These are phyloP conservation scores for Withania somnifera DNA, from an alignment of 305 asterid species.

Conservation along the genomic window DNA sequence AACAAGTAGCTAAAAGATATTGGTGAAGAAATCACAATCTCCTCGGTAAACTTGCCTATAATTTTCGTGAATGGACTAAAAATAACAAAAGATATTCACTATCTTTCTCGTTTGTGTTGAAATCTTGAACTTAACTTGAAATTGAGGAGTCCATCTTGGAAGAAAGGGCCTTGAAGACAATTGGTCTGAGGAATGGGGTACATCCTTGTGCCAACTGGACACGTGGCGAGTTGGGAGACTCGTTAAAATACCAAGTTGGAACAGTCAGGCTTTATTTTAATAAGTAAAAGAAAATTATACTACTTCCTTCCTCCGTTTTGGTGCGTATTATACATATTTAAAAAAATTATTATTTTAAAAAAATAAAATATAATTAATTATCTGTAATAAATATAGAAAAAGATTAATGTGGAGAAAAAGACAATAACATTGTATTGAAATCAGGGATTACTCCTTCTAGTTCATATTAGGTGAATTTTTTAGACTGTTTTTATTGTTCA, in stretches of 20 bases:
- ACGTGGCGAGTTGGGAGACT: constrained; percentile 31
- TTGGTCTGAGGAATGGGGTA: constrained; percentile 54
- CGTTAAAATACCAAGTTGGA: constrained; percentile 4
- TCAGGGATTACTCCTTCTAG: no score
- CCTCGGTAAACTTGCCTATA: background rate
- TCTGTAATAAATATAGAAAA: no score
- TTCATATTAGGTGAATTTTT: no score
- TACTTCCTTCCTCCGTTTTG: no score
- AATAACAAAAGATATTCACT: background rate
- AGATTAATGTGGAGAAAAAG: no score
- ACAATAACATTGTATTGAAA: no score
- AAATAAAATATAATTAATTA: no score
- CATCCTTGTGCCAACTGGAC: constrained; percentile 30
- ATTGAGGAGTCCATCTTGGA: constrained; percentile 18
- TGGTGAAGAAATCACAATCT: background rate
- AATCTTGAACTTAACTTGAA: background rate
- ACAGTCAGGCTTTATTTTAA: background rate
- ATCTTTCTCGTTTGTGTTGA: constrained; percentile 4
- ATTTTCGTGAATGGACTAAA: background rate
- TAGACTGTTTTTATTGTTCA: no score
- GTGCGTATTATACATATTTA: no score
- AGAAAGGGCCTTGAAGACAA: constrained; percentile 28
- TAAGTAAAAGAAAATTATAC: background rate
- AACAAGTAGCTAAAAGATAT: background rate
- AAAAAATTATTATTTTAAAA: no score